Base-by-base conservation (phyloP, 2,329 filamentous ascomycete species). In the Cladosporium cucumerinum region DNA sequence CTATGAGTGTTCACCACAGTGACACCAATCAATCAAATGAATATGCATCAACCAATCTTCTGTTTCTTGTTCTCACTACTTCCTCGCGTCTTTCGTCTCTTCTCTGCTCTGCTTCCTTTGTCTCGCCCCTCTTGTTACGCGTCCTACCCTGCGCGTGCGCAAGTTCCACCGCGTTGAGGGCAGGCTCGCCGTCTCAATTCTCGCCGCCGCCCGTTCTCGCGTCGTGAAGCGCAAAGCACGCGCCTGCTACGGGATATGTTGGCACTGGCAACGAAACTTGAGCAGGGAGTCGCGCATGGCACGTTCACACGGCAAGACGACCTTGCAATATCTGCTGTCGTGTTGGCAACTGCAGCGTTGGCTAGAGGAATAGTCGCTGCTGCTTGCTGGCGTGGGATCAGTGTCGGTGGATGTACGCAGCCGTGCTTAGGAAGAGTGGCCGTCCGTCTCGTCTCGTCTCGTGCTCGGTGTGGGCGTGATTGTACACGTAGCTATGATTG, bases 81-180 rank as follows among this genome's bases (percentile, higher is more conserved):
- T 46, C 30, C 1, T 34, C n/a, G 18, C 34, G 21, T 51, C 36
- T 26, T 11, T 58, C 14, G 11, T 49, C 25, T 46, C 39, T 48
- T 21, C 23, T 30, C 21, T 28, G 21, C 28, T 8, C 26, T 48
- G 16, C 10, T 21, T n/a, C 1, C 28, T 28, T 21, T n/a, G 32
- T 14, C 12, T 43, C 6, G 12, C 5, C 11, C 12, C 8, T 21
- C 46, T 26, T 25, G 43, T 49, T 7, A 25, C 57, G 57, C 46
- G 46, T 57, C 18, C n/a, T n/a, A 14, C 7, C 34, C 28, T 52
- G 11, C 60, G 60, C 61, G 54, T 48, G 43, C 34, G 60, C 61
- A 63, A 49, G 52, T 49, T 30, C 59, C 59, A 61, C 59, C 59
- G 59, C 59, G 59, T 61, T 54, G 59, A 23, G 59, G 59, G 59